These are phyloP conservation scores for Vachellia pachyceras DNA, from an alignment of 306 rosid species.

Conservation along the genomic window DNA sequence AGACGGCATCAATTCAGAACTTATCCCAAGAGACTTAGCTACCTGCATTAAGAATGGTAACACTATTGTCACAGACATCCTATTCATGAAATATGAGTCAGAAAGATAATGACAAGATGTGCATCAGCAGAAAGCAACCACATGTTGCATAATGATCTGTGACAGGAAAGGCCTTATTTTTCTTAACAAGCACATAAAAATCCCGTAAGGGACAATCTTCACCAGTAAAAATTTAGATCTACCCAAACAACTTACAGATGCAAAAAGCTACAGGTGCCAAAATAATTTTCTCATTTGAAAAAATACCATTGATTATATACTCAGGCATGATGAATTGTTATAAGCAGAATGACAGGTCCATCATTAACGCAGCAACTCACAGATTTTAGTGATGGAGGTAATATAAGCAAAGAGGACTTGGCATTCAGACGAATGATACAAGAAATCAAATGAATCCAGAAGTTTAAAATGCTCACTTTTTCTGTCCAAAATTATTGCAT, in stretches of 20 bases:
- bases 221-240: too few species aligned
- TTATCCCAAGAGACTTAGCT: constrained; percentile 54
- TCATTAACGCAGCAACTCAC: constrained; percentile 7
- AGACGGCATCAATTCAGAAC: constrained; percentile 46
- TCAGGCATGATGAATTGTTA: not conserved
- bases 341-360: constrained; percentile 8
- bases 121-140: constrained; percentile 10
- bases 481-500: constrained; percentile 10
- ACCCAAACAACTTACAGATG: too few species aligned
- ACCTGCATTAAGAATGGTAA: constrained; percentile 53
- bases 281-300: not conserved
- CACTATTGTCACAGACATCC: constrained; percentile 31
- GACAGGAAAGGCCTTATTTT: too few species aligned
- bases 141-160: too few species aligned
- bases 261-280: not conserved
- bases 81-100: constrained; percentile 25
- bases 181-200: too few species aligned
- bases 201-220: too few species aligned
- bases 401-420: constrained; percentile 3
- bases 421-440: not conserved
- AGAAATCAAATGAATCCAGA: constrained; percentile 23
- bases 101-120: constrained; percentile 18
- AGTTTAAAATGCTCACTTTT: constrained; percentile 23
- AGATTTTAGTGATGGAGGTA: constrained; percentile 7
- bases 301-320: not conserved